Evolutionary conservation across 208 protist species (phyloP), one percentile per base, ranked within the genome.

Genomic region (Leishmania guyanensis): DNA sequence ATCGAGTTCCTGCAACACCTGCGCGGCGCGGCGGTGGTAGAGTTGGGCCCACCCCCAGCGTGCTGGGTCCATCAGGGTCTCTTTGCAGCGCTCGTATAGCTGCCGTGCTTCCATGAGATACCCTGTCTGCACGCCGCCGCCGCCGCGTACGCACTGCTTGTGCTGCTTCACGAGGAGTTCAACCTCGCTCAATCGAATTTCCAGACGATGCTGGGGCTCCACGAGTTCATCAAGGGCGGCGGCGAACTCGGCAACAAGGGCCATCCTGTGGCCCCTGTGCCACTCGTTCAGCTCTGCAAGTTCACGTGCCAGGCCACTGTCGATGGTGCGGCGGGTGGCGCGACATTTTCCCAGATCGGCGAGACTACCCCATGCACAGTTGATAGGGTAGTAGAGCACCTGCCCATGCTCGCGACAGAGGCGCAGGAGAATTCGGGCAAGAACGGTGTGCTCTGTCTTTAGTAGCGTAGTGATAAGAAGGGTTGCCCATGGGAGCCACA

Each of bases 321-420:
- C 48, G 48, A 58, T 39, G 48, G 48, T 29, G 48, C 33, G 48
- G 48, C 33, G 26, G 12, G 48, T 48, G 70, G n/a, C 10, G 17
- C 70, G 48, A 43, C 70, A 14, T 12, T 39, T 51, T 33, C 43
- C n/a, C 70, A 82, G 58, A 36, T 62, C 73, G 6, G 43, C 43
- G 68, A 97, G 72, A 68, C 92, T 89, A 46, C 94, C 84, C 68
- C 51, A 69, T 60, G 83, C 89, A 65, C 96, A 93, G 73, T 90
- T 77, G 69, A 90, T 87, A 14, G 96, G 90, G 84, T 91, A 97
- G 84, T 90, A 98, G 1, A 98, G 82, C 1, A 87, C 83, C 85
- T 98, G 94, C 58, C 90, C 91, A 71, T 94, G 90, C 5, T 75
- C 68, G 29, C 65, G 51, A 6, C 91, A 87, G n/a, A 97, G 77